phyloP scores from a whole-genome alignment of 495 filamentous ascomycete genomes.

The Echria macrotheca region DNA sequence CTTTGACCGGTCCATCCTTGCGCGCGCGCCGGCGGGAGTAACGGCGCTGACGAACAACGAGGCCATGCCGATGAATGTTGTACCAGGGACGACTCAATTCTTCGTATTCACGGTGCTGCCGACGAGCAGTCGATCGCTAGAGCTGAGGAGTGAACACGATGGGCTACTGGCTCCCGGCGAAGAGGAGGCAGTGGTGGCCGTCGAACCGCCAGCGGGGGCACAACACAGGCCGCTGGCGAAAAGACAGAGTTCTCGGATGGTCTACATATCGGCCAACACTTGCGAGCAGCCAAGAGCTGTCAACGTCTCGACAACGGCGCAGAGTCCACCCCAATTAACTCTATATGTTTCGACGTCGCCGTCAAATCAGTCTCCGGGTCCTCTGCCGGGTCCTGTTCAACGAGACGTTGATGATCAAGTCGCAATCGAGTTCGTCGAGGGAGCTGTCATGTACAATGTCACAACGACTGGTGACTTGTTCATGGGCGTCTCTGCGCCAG shows the following conservation, averaged over 20 bases:
- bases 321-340: constrained; percentile 61
- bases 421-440: constrained; percentile 40
- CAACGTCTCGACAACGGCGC: constrained; percentile 28
- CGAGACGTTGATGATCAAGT: constrained; percentile 40
- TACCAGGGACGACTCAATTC: constrained; percentile 45
- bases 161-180: background rate
- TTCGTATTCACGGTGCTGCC: constrained; percentile 31
- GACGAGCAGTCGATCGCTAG: constrained; percentile 7
- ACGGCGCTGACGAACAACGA: constrained; percentile 59
- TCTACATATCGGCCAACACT: constrained; percentile 78
- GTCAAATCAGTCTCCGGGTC: constrained; percentile 63
- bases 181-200: constrained; percentile 9
- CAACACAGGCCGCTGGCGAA: constrained; percentile 14
- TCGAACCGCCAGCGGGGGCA: constrained; percentile 10
- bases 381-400: constrained; percentile 45
- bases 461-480: constrained; percentile 59
- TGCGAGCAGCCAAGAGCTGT: constrained; percentile 64
- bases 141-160: constrained; percentile 16
- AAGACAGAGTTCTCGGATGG: constrained; percentile 36
- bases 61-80: constrained; percentile 47
- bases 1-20: constrained; percentile 57
- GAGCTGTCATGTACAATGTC: constrained; percentile 56
- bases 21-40: constrained; percentile 47
- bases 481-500: constrained; percentile 66
- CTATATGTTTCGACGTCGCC: constrained; percentile 68